Evolutionary conservation across 2,329 filamentous ascomycete genomes (phyloP), one percentile per base, ranked within the genome.

Genomic region (Colletotrichum sp.): DNA sequence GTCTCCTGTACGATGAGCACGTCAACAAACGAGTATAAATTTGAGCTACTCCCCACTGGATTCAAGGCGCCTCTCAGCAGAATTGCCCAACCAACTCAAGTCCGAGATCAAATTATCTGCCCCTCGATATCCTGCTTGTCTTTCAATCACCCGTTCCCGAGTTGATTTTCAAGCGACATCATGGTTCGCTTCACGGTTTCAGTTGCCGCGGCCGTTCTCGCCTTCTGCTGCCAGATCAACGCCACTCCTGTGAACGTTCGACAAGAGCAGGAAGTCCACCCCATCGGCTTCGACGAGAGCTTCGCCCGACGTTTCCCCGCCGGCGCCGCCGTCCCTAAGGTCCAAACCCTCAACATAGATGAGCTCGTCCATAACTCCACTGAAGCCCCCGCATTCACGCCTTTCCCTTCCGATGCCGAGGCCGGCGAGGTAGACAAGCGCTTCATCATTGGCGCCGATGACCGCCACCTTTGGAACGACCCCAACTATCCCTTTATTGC

Each of bases 391-490:
- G 43, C 18, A n/a, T 48, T 48, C 6, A 48, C 43, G n/a, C 43
- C 43, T 10, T 48, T 18, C 10, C n/a, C 43, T n/a, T 48, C n/a
- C 18, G 43, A 48, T 3, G 22, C 18, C 43, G 43, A n/a, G 18
- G 43, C 18, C n/a, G 43, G 43, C 1, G 43, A 48, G 43, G 16
- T 61, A 6, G 70, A 27, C 13, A 78, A 78, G 52, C 80, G 80
- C 62, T 78, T 76, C 68, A 77, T 81, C 71, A 70, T 77, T 60
- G 80, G 80, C 4, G 27, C 27, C 3, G 80, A 81, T 62, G 72
- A 81, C 71, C 80, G 80, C 10, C 61, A 77, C 30, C 71, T 77
- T 27, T 79, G 74, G 77, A 75, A 74, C 12, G 62, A 77, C 48
- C 71, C 43, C 18, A 65, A 66, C 6, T 80, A 79, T 66, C 80